Percentiles rank a stretch among this genome's conserved stretches.
These are phyloP conservation scores for Sugiyamaella americana DNA, from an alignment of 805 yeast genomes.

Conservation along the genomic window DNA sequence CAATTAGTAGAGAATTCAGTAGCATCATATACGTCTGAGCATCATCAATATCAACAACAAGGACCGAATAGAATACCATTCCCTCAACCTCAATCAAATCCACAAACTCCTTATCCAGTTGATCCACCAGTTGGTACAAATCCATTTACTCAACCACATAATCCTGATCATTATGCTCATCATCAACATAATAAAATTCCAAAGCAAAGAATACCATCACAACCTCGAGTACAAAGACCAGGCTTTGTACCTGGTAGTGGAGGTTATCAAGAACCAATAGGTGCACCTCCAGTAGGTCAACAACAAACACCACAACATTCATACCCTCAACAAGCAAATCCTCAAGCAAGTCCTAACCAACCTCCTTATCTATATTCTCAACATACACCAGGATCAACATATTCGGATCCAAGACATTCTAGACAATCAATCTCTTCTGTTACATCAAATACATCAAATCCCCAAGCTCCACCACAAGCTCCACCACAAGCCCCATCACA, in stretches of 20 bases:
- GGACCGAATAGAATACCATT: constrained; percentile 4
- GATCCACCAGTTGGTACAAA: background rate
- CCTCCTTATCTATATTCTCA: background rate
- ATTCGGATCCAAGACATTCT: background rate
- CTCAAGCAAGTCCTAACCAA: background rate
- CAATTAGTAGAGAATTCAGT: constrained; percentile 52
- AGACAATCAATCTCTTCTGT: background rate
- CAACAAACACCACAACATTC: background rate
- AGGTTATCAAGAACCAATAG: background rate
- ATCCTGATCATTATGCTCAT: background rate
- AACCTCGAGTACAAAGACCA: background rate
- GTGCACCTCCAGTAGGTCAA: too few relatives aligned
- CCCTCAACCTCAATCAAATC: constrained; percentile 4
- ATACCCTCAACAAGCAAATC: background rate
- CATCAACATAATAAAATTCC: background rate
- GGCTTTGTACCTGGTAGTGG: background rate
- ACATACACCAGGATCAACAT: background rate
- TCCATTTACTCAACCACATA: background rate
- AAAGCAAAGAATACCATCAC: background rate
- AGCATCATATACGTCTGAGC: constrained; percentile 18
- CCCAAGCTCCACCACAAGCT: background rate
- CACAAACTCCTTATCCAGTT: constrained; percentile 1
- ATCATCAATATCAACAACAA: constrained; percentile 7
- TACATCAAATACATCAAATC: too few relatives aligned
- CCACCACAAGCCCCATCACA: constrained; percentile 5